Conservation (phyloP, 306 rosid genomes). For the Vigna unguiculata region DNA sequence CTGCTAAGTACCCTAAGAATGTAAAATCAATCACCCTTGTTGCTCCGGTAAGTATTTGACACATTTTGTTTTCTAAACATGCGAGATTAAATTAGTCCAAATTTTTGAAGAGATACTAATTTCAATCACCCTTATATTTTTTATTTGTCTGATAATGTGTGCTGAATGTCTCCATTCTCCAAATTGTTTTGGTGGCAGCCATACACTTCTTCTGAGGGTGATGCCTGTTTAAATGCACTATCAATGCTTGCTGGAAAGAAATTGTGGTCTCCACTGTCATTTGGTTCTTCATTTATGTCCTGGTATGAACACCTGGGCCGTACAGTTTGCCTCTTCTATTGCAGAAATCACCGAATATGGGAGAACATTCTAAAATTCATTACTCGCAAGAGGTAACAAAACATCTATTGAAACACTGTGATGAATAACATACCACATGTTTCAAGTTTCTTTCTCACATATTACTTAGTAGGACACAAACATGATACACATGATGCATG, state of each 20-base stretch:
- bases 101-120: no score
- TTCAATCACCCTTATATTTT: background rate
- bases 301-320: slow-evolving; percentile 93
- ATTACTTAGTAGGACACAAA: background rate
- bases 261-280: slow-evolving; percentile 73
- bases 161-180: slow-evolving; percentile 11
- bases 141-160: background rate
- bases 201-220: slow-evolving; percentile 59
- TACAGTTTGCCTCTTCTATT: slow-evolving; percentile 66
- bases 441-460: slow-evolving; percentile 29
- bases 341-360: slow-evolving; percentile 82
- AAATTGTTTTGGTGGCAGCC: slow-evolving; percentile 61
- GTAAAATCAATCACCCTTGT: slow-evolving; percentile 80
- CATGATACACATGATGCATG: background rate
- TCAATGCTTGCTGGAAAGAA: slow-evolving; percentile 61
- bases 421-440: background rate
- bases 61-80: no score
- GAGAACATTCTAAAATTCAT: slow-evolving; percentile 62
- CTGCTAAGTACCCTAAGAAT: slow-evolving; percentile 66
- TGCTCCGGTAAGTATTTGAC: slow-evolving; percentile 95
- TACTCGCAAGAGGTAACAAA: slow-evolving; percentile 60
- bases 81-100: no score
- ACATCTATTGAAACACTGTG: background rate
- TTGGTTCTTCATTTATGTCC: slow-evolving; percentile 76
- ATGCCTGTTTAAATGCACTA: slow-evolving; percentile 59